These are phyloP conservation scores for Tinospora cordifolia DNA, from an alignment of 164 flowering plant species.

Conservation along the genomic window DNA sequence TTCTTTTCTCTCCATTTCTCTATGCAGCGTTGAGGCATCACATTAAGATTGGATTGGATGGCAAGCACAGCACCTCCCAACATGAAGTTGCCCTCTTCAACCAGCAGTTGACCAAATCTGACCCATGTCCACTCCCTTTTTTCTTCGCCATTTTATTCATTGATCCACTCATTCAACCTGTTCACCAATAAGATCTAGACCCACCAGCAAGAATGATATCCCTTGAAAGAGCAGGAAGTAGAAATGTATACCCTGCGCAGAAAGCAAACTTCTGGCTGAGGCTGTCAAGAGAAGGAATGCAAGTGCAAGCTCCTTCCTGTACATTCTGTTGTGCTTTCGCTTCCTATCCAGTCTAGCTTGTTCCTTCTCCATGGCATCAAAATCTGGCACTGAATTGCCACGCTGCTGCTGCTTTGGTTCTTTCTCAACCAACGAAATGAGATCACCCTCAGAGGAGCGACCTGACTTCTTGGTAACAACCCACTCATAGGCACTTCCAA, in stretches of 20 bases:
- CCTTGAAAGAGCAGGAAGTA: conserved; percentile 98
- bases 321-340: conserved; percentile 91
- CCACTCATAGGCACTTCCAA: conserved; percentile 98
- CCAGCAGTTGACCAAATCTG: conserved; percentile 2
- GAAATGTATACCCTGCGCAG: conserved; percentile 97
- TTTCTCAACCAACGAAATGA: conserved; percentile 47
- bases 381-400: conserved; percentile 50
- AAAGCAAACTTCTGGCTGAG: conserved; percentile 76
- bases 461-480: conserved; percentile 98
- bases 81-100: not conserved
- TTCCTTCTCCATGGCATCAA: conserved; percentile 41
- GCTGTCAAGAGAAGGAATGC: conserved; percentile 95
- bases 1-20: conserved; percentile 1
- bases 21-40: not conserved
- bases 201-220: conserved; percentile 82
- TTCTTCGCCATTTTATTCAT: not conserved
- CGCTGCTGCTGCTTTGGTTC: conserved; percentile 46
- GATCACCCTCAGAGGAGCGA: conserved; percentile 95
- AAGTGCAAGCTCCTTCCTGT: conserved; percentile 74
- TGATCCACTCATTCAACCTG: conserved; percentile 59
- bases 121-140: not conserved
- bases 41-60: not conserved
- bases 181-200: conserved; percentile 92
- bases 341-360: conserved; percentile 28
- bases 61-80: not conserved